These are phyloP conservation scores for Colletotrichum sp. DNA, from an alignment of 2,329 filamentous ascomycete genomes.

Conservation along the genomic window DNA sequence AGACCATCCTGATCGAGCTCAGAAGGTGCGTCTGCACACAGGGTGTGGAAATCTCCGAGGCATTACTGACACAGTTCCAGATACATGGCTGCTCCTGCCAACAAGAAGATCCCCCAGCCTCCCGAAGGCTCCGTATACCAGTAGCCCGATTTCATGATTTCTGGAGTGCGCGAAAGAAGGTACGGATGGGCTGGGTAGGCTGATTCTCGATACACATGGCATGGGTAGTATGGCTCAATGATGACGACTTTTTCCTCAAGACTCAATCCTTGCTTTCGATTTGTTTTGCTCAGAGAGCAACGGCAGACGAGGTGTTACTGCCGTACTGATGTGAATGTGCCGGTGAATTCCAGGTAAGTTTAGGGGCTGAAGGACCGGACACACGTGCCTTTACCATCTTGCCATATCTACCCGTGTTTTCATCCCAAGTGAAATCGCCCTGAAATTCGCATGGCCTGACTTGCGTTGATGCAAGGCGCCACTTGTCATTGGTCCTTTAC, in stretches of 20 bases:
- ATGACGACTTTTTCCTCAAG: constrained; percentile 6
- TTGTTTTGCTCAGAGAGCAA: neutral
- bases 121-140: constrained; percentile 73
- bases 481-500: neutral
- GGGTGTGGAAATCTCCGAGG: neutral
- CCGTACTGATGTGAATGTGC: neutral
- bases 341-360: neutral
- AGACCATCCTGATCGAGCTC: constrained; percentile 88
- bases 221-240: constrained; percentile 18
- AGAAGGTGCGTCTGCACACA: constrained; percentile 62
- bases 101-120: constrained; percentile 96
- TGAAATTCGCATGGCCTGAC: neutral
- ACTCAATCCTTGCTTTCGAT: neutral
- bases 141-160: constrained; percentile 13
- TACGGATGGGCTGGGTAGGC: neutral
- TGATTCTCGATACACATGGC: constrained; percentile 6
- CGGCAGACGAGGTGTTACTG: neutral
- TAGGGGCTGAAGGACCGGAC: neutral
- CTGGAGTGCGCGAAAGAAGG: neutral
- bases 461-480: neutral
- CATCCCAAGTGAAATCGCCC: neutral
- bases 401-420: neutral
- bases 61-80: constrained; percentile 48
- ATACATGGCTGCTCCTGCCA: constrained; percentile 88
- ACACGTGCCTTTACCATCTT: neutral